Evolutionary conservation across 495 filamentous ascomycete genomes (phyloP).

Genomic region (Parathielavia hyrcaniae): DNA sequence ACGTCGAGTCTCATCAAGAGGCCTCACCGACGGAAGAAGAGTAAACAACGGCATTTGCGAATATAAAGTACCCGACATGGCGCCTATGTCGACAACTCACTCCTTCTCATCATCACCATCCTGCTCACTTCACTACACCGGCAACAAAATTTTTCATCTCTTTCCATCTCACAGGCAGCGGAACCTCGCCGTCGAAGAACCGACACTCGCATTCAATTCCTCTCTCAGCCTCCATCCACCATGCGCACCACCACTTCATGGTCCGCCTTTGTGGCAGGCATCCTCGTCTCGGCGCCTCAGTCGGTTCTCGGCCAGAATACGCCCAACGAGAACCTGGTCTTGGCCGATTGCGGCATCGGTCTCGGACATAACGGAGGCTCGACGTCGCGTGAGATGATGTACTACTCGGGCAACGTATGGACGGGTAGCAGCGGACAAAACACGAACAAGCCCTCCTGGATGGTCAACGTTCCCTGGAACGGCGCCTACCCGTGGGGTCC

Average conservation of each 20-base stretch:
- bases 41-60: background rate
- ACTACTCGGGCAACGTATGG: constrained; percentile 8
- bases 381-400: constrained; percentile 12
- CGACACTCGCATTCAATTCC: background rate
- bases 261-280: background rate
- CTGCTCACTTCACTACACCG: background rate
- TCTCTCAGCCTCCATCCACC: background rate
- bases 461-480: constrained; percentile 14
- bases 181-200: background rate
- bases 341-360: constrained; percentile 12
- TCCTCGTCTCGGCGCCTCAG: background rate
- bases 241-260: constrained; percentile 1
- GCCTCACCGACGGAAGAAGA: background rate
- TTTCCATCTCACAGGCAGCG: background rate
- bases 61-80: background rate
- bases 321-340: constrained; percentile 9
- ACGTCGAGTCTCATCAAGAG: background rate
- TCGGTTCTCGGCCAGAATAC: constrained; percentile 1
- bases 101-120: constrained; percentile 1
- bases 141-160: background rate
- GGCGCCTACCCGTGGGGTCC: constrained; percentile 11
- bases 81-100: constrained; percentile 1
- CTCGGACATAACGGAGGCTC: constrained; percentile 8
- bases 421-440: constrained; percentile 2
- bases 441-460: constrained; percentile 1